These are phyloP conservation scores for Graphilbum ipis-grandicollis DNA, from an alignment of 2,329 filamentous ascomycete species.

Conservation along the genomic window DNA sequence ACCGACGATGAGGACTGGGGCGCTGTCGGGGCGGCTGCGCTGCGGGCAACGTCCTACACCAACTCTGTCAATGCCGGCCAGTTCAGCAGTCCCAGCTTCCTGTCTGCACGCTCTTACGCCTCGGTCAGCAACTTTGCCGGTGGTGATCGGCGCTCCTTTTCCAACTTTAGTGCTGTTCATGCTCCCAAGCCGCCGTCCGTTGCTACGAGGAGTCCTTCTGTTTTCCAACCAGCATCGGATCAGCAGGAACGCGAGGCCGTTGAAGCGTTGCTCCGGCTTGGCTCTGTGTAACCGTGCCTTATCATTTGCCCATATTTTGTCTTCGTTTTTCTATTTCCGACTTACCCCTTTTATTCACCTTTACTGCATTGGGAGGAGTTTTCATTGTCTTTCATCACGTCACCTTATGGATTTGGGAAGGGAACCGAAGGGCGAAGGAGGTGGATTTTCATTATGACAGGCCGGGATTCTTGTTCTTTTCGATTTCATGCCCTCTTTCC, in stretches of 20 bases:
- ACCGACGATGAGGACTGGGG: conserved; percentile 97
- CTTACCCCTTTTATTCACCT: conserved; percentile 19
- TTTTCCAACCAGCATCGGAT: conserved; percentile 39
- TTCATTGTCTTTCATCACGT: conserved; percentile 6
- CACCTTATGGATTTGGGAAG: not conserved
- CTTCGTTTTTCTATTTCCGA: too few relatives aligned
- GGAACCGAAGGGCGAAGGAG: not conserved
- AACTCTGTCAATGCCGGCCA: conserved; percentile 30
- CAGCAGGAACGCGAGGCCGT: conserved; percentile 68
- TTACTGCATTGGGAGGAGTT: conserved; percentile 37
- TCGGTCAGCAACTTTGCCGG: conserved; percentile 19
- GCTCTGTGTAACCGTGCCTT: conserved; percentile 70
- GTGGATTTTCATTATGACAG: too few relatives aligned
- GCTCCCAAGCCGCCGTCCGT: conserved; percentile 17
- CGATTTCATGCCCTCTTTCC: too few relatives aligned
- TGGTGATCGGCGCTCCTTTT: conserved; percentile 28
- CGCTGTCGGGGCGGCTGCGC: conserved; percentile 67
- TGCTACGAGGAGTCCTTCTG: conserved; percentile 22
- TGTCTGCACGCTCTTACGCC: conserved; percentile 31
- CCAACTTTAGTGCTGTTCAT: conserved; percentile 29
- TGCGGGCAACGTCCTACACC: conserved; percentile 51
- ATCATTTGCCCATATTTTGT: too few relatives aligned
- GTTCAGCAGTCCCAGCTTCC: conserved; percentile 27
- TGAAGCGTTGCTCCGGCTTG: conserved; percentile 63
- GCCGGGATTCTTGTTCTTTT: too few relatives aligned